Evolutionary conservation across 2,329 filamentous ascomycete genomes (phyloP).

Genomic region (Penicillium sp.): DNA sequence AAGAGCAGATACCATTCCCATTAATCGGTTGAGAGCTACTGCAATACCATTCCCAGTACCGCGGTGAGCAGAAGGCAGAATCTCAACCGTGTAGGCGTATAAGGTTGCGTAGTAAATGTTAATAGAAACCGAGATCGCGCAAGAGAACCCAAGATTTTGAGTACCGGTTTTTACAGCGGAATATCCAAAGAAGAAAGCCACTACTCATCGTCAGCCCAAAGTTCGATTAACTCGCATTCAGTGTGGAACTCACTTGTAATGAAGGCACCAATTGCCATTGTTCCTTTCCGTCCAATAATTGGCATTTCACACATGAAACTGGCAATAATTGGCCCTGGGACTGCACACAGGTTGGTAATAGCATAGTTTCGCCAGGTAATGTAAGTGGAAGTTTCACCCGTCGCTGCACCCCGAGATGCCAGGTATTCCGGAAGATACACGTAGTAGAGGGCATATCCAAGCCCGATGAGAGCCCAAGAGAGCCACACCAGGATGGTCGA

Average conservation of each 20-base stretch:
- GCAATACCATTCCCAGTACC: constrained; percentile 33
- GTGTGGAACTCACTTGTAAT: constrained; percentile 44
- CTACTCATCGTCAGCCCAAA: neutral
- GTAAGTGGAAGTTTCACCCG: constrained; percentile 57
- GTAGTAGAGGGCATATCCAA: constrained; percentile 75
- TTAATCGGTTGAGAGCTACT: constrained; percentile 29
- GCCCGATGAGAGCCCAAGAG: constrained; percentile 70
- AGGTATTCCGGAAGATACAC: constrained; percentile 72
- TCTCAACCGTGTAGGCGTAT: constrained; percentile 64
- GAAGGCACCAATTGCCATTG: constrained; percentile 68
- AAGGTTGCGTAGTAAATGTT: constrained; percentile 73
- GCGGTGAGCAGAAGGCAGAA: constrained; percentile 31
- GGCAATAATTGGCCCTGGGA: constrained; percentile 71
- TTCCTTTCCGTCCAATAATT: constrained; percentile 65
- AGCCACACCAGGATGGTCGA: constrained; percentile 69
- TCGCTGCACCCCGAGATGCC: constrained; percentile 59
- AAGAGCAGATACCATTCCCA: constrained; percentile 30
- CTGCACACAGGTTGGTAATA: constrained; percentile 67
- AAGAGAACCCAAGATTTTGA: constrained; percentile 70
- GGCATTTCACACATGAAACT: constrained; percentile 65
- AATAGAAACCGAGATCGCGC: constrained; percentile 67
- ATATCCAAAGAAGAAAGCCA: constrained; percentile 75
- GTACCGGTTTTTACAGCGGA: constrained; percentile 65
- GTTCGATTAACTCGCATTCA: neutral
- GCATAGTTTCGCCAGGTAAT: constrained; percentile 73